Percentiles rank a stretch among this genome's conserved stretches.
Evolutionary conservation across 2,329 filamentous ascomycete genomes (phyloP).

Genomic region (Aureobasidium lini): DNA sequence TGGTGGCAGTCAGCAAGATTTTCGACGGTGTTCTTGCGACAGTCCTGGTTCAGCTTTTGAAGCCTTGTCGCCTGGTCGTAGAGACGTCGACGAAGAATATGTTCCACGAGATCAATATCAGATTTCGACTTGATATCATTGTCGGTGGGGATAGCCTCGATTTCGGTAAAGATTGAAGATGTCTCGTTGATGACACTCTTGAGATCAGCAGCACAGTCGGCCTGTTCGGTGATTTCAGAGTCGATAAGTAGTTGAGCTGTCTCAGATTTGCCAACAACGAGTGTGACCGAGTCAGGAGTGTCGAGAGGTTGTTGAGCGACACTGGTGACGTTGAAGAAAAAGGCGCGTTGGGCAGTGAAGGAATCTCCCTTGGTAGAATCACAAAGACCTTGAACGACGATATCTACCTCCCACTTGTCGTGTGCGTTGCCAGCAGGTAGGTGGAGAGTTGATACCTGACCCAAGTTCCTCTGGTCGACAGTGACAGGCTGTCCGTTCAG

Average conservation of each 20-base stretch:
- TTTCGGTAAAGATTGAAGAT: not conserved
- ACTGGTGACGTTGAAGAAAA: constrained; percentile 10
- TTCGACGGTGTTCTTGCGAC: not conserved
- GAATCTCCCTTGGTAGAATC: not conserved
- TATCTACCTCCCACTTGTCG: constrained; percentile 8
- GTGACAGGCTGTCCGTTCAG: constrained; percentile 8
- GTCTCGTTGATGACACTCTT: constrained; percentile 2
- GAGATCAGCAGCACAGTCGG: not conserved
- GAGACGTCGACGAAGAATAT: not conserved
- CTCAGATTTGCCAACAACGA: not conserved
- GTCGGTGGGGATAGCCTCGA: not conserved
- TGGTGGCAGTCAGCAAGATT: constrained; percentile 9
- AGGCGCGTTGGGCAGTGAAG: not conserved
- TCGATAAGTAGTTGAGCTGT: not conserved
- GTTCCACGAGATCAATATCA: not conserved
- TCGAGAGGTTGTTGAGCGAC: not conserved
- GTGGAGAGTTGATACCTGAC: not conserved
- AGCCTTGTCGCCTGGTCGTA: constrained; percentile 5
- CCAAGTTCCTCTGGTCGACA: not conserved
- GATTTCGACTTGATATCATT: constrained; percentile 4
- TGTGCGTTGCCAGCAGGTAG: not conserved
- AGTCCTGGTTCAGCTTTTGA: not conserved
- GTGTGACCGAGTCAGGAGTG: not conserved
- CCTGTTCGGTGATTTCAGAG: not conserved
- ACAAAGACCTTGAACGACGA: constrained; percentile 10